Evolutionary conservation across 768 basidiomycete species (phyloP).

Genomic region (Pisolithus tinctorius): DNA sequence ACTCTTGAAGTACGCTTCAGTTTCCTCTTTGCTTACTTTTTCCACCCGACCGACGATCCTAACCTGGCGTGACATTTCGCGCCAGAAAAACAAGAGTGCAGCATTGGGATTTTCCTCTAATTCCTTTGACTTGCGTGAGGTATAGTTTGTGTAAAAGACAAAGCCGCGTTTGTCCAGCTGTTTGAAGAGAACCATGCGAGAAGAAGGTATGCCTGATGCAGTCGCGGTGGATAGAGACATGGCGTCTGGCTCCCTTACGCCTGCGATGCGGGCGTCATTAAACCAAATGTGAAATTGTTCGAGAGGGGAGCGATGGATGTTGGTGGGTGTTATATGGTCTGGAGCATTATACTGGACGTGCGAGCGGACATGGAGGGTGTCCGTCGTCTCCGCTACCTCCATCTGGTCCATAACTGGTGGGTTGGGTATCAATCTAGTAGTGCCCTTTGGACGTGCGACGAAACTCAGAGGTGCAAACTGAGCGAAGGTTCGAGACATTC

Average conservation of each 20-base stretch:
- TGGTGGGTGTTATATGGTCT: slow-evolving; percentile 58
- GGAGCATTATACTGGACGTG: slow-evolving; percentile 72
- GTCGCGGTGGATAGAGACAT: slow-evolving; percentile 78
- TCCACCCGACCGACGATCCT: slow-evolving; percentile 83
- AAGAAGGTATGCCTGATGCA: slow-evolving; percentile 69
- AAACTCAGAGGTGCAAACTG: neutral
- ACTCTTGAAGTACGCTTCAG: slow-evolving; percentile 73
- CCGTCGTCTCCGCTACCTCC: slow-evolving; percentile 37
- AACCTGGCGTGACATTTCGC: slow-evolving; percentile 72
- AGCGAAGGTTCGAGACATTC: neutral
- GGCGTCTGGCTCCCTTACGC: slow-evolving; percentile 85
- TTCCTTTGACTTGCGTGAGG: slow-evolving; percentile 85
- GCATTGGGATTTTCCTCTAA: slow-evolving; percentile 71
- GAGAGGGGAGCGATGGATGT: slow-evolving; percentile 62
- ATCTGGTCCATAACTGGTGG: slow-evolving; percentile 15
- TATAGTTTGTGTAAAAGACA: slow-evolving; percentile 96
- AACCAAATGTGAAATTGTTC: slow-evolving; percentile 89
- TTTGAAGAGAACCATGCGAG: slow-evolving; percentile 87
- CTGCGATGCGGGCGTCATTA: slow-evolving; percentile 46
- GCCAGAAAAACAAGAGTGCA: slow-evolving; percentile 88
- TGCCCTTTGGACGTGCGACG: neutral
- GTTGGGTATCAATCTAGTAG: neutral
- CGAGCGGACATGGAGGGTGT: slow-evolving; percentile 60
- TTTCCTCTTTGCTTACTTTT: slow-evolving; percentile 65
- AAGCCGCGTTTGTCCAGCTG: slow-evolving; percentile 85